These are phyloP conservation scores for Mortierella sp. DNA, from an alignment of 371 early-diverging fungal genomes.

Conservation along the genomic window DNA sequence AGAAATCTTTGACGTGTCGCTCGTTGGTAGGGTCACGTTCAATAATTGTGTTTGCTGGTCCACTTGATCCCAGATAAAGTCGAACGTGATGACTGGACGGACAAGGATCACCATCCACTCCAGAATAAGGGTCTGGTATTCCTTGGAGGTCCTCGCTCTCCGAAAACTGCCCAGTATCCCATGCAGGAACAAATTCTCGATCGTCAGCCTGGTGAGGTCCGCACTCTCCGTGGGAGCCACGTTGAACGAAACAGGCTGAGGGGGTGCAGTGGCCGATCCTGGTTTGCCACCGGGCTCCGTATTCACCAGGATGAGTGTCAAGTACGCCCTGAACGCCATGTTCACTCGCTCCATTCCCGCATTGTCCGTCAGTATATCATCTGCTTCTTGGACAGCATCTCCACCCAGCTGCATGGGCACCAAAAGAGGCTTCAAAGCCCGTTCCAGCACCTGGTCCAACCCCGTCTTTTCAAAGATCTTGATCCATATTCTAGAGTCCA, in stretches of 20 bases:
- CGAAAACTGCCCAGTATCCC: conserved; percentile 31
- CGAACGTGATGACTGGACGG: conserved; percentile 19
- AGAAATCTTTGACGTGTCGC: background rate
- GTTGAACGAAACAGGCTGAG: background rate
- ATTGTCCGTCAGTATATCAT: background rate
- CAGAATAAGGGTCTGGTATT: conserved; percentile 25
- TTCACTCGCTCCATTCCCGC: conserved; percentile 19
- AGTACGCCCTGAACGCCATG: conserved; percentile 40
- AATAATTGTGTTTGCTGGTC: background rate
- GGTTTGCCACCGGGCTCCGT: conserved; percentile 24
- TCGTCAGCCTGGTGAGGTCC: conserved; percentile 5
- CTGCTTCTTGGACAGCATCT: background rate
- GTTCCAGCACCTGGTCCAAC: conserved; percentile 40
- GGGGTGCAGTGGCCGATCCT: background rate
- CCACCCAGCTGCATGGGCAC: conserved; percentile 15
- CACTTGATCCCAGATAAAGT: conserved; percentile 14
- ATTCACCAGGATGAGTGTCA: conserved; percentile 39
- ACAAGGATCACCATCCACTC: conserved; percentile 31
- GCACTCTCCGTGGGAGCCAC: background rate
- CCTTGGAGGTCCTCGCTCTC: conserved; percentile 28
- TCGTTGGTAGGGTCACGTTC: background rate
- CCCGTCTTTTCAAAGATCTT: conserved; percentile 50
- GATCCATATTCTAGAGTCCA: conserved; percentile 41
- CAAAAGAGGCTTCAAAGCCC: conserved; percentile 29
- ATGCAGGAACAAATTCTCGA: conserved; percentile 35